These are phyloP conservation scores for Dalechampia spathulata DNA, from an alignment of 441 rosid species.

Conservation along the genomic window DNA sequence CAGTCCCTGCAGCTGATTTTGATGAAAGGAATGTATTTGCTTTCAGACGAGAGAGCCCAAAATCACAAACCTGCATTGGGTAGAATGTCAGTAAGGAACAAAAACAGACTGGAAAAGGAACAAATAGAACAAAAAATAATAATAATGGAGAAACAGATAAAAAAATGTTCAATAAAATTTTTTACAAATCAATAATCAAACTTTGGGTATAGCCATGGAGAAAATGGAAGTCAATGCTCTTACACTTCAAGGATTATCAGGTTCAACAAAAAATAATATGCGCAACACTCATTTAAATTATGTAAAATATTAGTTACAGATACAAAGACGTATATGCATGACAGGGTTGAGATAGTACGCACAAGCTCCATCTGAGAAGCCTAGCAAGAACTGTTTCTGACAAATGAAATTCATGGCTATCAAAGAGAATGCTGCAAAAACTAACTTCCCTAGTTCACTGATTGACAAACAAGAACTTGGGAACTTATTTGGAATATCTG, in stretches of 20 bases:
- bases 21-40: slow-evolving; percentile 96
- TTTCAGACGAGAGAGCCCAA: slow-evolving; percentile 95
- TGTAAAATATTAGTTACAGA: too few species aligned
- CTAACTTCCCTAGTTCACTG: neutral
- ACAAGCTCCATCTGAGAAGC: slow-evolving; percentile 4
- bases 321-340: too few species aligned
- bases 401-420: neutral
- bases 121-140: neutral
- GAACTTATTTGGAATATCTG: neutral
- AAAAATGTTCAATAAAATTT: neutral
- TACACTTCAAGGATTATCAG: neutral
- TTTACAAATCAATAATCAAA: neutral
- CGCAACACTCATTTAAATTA: neutral
- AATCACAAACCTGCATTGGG: slow-evolving; percentile 81
- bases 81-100: slow-evolving; percentile 10
- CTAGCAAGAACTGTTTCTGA: neutral
- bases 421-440: slow-evolving; percentile 2
- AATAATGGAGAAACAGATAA: neutral
- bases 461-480: slow-evolving; percentile 1
- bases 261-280: neutral
- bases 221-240: neutral
- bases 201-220: neutral
- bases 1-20: slow-evolving; percentile 98
- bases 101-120: neutral
- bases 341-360: neutral